Percentiles rank a stretch among this genome's conserved stretches.
Conservation (phyloP, 805 yeast genomes). For the Candida hispaniensis region DNA sequence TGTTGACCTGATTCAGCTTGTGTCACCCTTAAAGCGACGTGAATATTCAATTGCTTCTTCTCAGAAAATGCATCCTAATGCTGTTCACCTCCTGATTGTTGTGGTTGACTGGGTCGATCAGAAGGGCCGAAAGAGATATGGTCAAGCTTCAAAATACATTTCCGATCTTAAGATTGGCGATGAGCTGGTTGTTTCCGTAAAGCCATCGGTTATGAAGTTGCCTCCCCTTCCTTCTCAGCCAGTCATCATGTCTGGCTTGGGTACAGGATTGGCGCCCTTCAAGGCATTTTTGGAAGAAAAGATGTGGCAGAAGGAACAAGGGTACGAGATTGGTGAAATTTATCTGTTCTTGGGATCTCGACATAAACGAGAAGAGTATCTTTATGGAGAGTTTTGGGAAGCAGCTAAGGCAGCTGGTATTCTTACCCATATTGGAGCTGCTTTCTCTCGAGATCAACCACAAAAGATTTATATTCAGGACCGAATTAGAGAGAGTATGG, state of each 20-base stretch:
- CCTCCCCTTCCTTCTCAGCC: slow-evolving; percentile 85
- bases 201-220: slow-evolving; percentile 93
- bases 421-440: slow-evolving; percentile 92
- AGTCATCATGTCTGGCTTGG: slow-evolving; percentile 91
- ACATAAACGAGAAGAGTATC: slow-evolving; percentile 88
- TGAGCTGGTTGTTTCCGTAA: slow-evolving; percentile 85
- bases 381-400: slow-evolving; percentile 96
- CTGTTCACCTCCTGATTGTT: slow-evolving; percentile 82
- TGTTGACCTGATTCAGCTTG: slow-evolving; percentile 55
- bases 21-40: slow-evolving; percentile 88
- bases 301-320: slow-evolving; percentile 85
- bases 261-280: slow-evolving; percentile 97
- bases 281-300: slow-evolving; percentile 95
- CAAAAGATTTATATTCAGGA: slow-evolving; percentile 93
- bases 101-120: slow-evolving; percentile 94
- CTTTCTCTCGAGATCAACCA: slow-evolving; percentile 95
- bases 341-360: slow-evolving; percentile 87
- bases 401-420: slow-evolving; percentile 88
- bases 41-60: slow-evolving; percentile 97
- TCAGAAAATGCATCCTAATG: slow-evolving; percentile 82
- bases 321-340: slow-evolving; percentile 78
- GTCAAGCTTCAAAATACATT: slow-evolving; percentile 88
- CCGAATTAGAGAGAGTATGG: slow-evolving; percentile 67
- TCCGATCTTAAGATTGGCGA: slow-evolving; percentile 70
- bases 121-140: slow-evolving; percentile 74